Evolutionary conservation across 345 rosid species (phyloP).

Genomic region (Linum tenue): DNA sequence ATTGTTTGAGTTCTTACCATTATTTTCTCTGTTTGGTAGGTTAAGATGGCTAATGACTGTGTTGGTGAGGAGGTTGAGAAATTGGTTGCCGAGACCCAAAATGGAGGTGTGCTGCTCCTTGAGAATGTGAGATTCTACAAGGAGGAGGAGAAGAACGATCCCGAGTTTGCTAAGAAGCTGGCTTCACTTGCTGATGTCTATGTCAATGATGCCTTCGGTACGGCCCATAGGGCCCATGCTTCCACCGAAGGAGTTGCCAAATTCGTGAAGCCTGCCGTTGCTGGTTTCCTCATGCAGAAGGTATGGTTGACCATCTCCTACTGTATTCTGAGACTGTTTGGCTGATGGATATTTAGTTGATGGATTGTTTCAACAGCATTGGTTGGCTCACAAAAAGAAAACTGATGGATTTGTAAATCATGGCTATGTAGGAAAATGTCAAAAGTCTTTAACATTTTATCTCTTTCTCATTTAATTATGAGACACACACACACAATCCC

Average conservation of each 20-base stretch:
- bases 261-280: slow-evolving; percentile 81
- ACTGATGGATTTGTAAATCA: too few species aligned
- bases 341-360: background rate
- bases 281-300: slow-evolving; percentile 95
- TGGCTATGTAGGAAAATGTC: too few species aligned
- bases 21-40: slow-evolving; percentile 30
- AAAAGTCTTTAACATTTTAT: too few species aligned
- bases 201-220: slow-evolving; percentile 90
- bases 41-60: slow-evolving; percentile 75
- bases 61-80: slow-evolving; percentile 72
- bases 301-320: slow-evolving; percentile 18
- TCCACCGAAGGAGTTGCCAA: slow-evolving; percentile 89
- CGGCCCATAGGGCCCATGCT: slow-evolving; percentile 93
- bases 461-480: too few species aligned
- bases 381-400: too few species aligned
- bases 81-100: slow-evolving; percentile 52
- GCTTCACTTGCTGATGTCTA: slow-evolving; percentile 75
- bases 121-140: slow-evolving; percentile 88
- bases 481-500: too few species aligned
- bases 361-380: background rate
- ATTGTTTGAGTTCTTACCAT: background rate
- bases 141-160: slow-evolving; percentile 95
- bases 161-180: slow-evolving; percentile 88
- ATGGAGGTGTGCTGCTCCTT: slow-evolving; percentile 75
- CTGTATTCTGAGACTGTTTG: too few species aligned